These are phyloP conservation scores for Medicago lupulina DNA, from an alignment of 306 rosid species.

Conservation along the genomic window DNA sequence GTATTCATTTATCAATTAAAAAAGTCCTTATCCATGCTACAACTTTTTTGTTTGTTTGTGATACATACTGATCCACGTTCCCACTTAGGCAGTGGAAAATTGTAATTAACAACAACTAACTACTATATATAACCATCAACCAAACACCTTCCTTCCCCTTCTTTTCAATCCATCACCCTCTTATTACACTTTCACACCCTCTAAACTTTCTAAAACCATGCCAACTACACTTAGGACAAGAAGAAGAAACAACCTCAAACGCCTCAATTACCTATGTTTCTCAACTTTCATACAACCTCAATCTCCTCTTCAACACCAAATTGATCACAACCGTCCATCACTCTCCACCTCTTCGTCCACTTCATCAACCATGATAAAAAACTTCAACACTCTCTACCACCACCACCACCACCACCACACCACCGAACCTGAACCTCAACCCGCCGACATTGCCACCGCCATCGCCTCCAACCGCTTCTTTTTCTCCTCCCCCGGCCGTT, in stretches of 20 bases:
- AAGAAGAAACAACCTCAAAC: constrained; percentile 38
- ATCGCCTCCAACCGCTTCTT: constrained; percentile 93
- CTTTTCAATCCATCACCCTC: neutral
- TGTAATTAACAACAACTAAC: neutral
- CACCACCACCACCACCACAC: neutral
- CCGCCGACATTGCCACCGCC: constrained; percentile 65
- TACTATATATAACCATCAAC: constrained; percentile 9
- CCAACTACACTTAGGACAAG: constrained; percentile 47
- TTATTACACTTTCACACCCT: neutral
- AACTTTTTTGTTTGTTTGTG: neutral
- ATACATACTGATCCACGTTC: constrained; percentile 2
- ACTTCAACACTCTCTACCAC: constrained; percentile 76
- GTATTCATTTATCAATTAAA: neutral
- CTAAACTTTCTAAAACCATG: constrained; percentile 41
- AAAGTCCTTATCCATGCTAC: neutral
- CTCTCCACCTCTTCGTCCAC: constrained; percentile 19
- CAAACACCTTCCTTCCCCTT: neutral
- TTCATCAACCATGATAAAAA: constrained; percentile 52
- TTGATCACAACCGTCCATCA: constrained; percentile 40
- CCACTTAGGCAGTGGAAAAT: neutral
- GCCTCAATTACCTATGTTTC: constrained; percentile 68
- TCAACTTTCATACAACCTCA: constrained; percentile 57
- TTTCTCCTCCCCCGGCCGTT: constrained; percentile 91
- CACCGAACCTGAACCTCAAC: constrained; percentile 35
- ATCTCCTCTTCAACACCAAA: constrained; percentile 12